These are phyloP conservation scores for Fragosphaeria purpurea DNA, from an alignment of 2,329 filamentous ascomycete species.

Conservation along the genomic window DNA sequence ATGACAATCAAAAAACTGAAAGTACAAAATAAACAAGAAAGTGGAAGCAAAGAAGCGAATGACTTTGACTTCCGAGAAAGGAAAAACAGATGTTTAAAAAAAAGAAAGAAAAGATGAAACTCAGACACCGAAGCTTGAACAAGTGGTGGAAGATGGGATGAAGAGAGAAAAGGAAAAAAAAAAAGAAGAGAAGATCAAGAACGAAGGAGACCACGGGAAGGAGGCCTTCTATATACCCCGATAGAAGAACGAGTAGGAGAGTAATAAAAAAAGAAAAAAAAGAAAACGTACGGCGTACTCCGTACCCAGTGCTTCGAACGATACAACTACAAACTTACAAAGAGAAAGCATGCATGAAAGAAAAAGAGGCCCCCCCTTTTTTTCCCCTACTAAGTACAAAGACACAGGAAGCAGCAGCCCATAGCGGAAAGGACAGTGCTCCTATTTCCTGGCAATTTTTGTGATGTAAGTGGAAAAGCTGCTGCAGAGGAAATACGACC, in stretches of 20 bases:
- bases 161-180: slow-evolving; percentile 3
- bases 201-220: background rate
- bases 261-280: background rate
- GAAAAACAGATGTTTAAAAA: slow-evolving; percentile 10
- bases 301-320: too few species aligned
- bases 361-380: background rate
- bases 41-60: slow-evolving; percentile 45
- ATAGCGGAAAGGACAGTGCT: too few species aligned
- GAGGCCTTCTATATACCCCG: slow-evolving; percentile 7
- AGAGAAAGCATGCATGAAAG: background rate
- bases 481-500: too few species aligned
- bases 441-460: too few species aligned
- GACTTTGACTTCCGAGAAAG: slow-evolving; percentile 37
- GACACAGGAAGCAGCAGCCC: too few species aligned
- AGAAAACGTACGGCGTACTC: background rate
- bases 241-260: background rate
- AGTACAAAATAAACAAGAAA: slow-evolving; percentile 14
- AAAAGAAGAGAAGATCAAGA: background rate
- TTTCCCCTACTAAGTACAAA: too few species aligned
- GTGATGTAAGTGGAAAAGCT: too few species aligned
- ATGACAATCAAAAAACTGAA: slow-evolving; percentile 19
- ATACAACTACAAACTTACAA: too few species aligned
- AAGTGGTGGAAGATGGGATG: slow-evolving; percentile 6
- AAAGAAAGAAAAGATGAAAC: slow-evolving; percentile 1
- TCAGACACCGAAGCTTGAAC: slow-evolving; percentile 6